Percentiles rank a stretch among this genome's conserved stretches.
Conservation (phyloP, 495 filamentous ascomycete species). For the Neurospora sp. region DNA sequence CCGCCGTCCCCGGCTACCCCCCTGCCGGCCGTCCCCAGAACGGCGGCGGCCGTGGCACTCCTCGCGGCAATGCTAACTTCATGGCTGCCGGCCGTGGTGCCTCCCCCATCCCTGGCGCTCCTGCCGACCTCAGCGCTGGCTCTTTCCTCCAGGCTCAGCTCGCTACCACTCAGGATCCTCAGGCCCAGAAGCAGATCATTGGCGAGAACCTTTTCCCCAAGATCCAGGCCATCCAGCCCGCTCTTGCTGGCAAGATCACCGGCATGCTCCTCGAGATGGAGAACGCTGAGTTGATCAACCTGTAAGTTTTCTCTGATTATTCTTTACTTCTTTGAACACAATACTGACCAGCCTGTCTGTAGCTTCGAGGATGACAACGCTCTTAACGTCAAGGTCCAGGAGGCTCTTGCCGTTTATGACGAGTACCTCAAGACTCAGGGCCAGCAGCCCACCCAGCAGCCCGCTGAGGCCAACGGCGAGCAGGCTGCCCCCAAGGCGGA, state of each 20-base stretch:
- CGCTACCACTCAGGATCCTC: slow-evolving; percentile 40
- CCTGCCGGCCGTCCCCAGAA: slow-evolving; percentile 38
- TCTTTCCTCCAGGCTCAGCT: slow-evolving; percentile 41
- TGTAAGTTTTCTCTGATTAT: slow-evolving; percentile 57
- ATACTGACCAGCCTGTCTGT: slow-evolving; percentile 16
- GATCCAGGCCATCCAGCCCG: slow-evolving; percentile 86
- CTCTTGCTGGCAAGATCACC: slow-evolving; percentile 97
- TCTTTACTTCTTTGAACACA: background rate
- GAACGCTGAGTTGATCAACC: slow-evolving; percentile 77
- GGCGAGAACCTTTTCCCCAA: slow-evolving; percentile 97
- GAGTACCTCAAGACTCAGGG: slow-evolving; percentile 80
- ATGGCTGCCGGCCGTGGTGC: slow-evolving; percentile 48
- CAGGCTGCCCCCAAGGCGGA: slow-evolving; percentile 35
- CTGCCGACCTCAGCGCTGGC: slow-evolving; percentile 29
- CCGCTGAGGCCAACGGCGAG: slow-evolving; percentile 19
- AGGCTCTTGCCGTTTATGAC: slow-evolving; percentile 93
- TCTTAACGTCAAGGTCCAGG: slow-evolving; percentile 88
- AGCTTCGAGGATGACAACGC: slow-evolving; percentile 86
- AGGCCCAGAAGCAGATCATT: slow-evolving; percentile 93
- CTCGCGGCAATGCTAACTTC: slow-evolving; percentile 25
- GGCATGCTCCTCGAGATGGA: slow-evolving; percentile 99
- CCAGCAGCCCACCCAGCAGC: slow-evolving; percentile 24
- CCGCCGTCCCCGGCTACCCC: slow-evolving; percentile 56
- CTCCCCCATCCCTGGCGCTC: slow-evolving; percentile 8
- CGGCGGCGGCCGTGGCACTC: slow-evolving; percentile 30